Evolutionary conservation across 352 stramenopile genomes (phyloP).

Genomic region (Blastocystis sp.): DNA sequence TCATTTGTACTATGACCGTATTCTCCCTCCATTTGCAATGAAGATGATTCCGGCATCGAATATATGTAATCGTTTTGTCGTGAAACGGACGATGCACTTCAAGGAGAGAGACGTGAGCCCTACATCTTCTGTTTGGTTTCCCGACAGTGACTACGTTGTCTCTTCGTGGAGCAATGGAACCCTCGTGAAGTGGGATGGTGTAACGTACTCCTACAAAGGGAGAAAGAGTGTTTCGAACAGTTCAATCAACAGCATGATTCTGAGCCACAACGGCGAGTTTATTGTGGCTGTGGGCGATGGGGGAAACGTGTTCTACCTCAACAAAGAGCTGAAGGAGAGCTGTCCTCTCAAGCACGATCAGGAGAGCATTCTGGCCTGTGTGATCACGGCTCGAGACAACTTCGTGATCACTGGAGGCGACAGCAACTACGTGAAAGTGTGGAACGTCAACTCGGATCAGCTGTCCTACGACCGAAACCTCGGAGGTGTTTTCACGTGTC

Average conservation of each 20-base stretch:
- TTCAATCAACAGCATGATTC: conserved; percentile 28
- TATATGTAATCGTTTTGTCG: conserved; percentile 30
- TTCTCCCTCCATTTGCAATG: conserved; percentile 13
- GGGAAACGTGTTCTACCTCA: conserved; percentile 24
- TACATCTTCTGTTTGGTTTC: conserved; percentile 13
- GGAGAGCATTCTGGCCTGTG: conserved; percentile 37
- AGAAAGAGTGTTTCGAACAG: conserved; percentile 25
- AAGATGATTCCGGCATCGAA: not conserved
- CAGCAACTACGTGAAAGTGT: conserved; percentile 13
- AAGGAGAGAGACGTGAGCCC: not conserved
- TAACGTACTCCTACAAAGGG: not conserved
- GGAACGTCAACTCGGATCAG: not conserved
- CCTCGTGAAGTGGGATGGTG: conserved; percentile 28
- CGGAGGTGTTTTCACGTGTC: not conserved
- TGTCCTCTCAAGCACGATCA: not conserved
- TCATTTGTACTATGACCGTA: conserved; percentile 29
- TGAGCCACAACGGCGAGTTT: conserved; percentile 26
- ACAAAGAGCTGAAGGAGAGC: not conserved
- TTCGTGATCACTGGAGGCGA: conserved; percentile 51
- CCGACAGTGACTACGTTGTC: conserved; percentile 20
- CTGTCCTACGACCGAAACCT: not conserved
- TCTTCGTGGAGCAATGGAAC: conserved; percentile 24
- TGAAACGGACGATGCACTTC: conserved; percentile 38
- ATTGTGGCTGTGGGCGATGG: conserved; percentile 11
- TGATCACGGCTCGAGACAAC: conserved; percentile 39